Conservation (phyloP, 192 early-diverging fungal genomes). For the Coemansia sp. region DNA sequence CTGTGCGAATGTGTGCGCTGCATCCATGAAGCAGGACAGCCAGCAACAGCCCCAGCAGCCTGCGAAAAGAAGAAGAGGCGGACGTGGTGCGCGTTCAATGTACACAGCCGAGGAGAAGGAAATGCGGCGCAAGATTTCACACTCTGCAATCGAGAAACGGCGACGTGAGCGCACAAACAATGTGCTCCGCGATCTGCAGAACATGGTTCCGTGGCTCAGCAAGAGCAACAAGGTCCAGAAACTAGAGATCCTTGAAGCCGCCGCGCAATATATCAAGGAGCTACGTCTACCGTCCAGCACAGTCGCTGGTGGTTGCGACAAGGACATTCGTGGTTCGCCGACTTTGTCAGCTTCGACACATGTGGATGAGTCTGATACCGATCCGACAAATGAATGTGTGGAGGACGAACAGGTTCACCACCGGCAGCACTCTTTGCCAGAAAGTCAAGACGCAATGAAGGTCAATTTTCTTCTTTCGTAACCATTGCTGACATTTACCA, state of each 20-base stretch:
- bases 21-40: neutral
- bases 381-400: neutral
- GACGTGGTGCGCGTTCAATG: conserved; percentile 31
- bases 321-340: conserved; percentile 2
- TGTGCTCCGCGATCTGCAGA: conserved; percentile 73
- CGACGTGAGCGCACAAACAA: conserved; percentile 85
- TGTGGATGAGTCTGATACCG: conserved; percentile 12
- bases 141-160: conserved; percentile 79
- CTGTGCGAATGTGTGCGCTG: neutral
- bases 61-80: conserved; percentile 6
- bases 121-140: conserved; percentile 74
- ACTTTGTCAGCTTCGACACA: conserved; percentile 1
- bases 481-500: neutral
- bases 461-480: conserved; percentile 37
- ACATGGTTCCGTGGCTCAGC: conserved; percentile 63
- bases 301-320: neutral
- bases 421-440: neutral
- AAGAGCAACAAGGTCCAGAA: conserved; percentile 39
- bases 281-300: conserved; percentile 8
- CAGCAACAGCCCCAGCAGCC: conserved; percentile 7
- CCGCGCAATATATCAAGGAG: conserved; percentile 35
- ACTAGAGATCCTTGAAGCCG: conserved; percentile 34
- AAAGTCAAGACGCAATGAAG: conserved; percentile 25
- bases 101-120: conserved; percentile 57
- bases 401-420: neutral